Evolutionary conservation across 2,329 filamentous ascomycete species (phyloP), one percentile per base, ranked within the genome.

Genomic region (Colletotrichum tropicicola): DNA sequence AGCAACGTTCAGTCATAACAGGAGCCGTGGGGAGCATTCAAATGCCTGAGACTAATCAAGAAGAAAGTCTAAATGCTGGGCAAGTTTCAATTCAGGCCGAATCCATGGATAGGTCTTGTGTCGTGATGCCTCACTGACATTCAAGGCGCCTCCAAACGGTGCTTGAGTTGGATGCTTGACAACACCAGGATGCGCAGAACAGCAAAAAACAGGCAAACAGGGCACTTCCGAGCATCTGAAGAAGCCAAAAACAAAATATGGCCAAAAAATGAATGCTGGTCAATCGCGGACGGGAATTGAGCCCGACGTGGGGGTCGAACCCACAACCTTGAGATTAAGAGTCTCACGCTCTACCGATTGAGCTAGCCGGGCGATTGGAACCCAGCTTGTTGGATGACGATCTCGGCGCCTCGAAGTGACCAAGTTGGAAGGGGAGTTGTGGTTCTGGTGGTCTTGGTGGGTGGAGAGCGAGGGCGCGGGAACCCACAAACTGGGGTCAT

Each of bases 291-390:
- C 61, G 61, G 61, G 61, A 65, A 61, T 61, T 65, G 61, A 65
- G 61, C 61, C 61, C 61, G 61, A 65, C 61, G 61, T 65, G 61
- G 61, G 65, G 65, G 62, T 83, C 82, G 82, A 85, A 86, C 84
- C 81, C 81, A 79, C 81, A 84, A 79, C 82, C 82, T 85, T 83
- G 80, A 85, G 83, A 83, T 84, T 86, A 86, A 86, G 88, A 90
- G 88, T 89, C 88, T 89, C 84, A 89, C 87, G 87, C 87, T 90
- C 88, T 90, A 89, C 86, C 85, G 85, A 88, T 88, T 89, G 86
- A 88, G 86, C 86, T 88, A 89, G 82, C 83, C 83, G 80, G 83
- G 83, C 83, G 53, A 56, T 45, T 37, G 19, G 19, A 56, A 47
- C 53, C 53, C 61, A 65, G 56, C 43, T 30, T 47, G 13, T 49